Evolutionary conservation across 1,284 basidiomycete species (phyloP).

Genomic region (Rhodofomes roseus): DNA sequence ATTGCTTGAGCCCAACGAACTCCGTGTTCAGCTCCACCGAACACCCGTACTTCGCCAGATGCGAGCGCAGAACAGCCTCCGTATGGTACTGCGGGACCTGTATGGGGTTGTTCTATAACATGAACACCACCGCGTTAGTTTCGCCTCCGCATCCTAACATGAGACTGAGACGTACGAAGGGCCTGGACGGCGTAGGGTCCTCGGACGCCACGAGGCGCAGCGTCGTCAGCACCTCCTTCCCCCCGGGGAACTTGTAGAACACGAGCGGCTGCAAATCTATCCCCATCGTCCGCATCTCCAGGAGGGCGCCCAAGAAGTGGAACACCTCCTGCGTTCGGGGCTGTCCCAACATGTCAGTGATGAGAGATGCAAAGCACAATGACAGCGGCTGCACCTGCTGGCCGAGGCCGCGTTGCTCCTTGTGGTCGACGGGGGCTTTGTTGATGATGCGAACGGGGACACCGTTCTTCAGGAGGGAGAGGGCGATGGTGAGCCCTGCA

Average conservation of each 20-base stretch:
- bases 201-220: slow-evolving; percentile 2
- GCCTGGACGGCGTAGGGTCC: slow-evolving; percentile 13
- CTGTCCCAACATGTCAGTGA: neutral
- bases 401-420: slow-evolving; percentile 23
- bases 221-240: slow-evolving; percentile 6
- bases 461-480: slow-evolving; percentile 17
- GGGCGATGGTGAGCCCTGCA: slow-evolving; percentile 17
- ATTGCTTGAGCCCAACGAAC: slow-evolving; percentile 24
- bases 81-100: slow-evolving; percentile 24
- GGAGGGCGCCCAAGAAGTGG: slow-evolving; percentile 13
- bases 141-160: neutral
- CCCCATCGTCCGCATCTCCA: slow-evolving; percentile 7
- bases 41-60: slow-evolving; percentile 21
- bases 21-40: slow-evolving; percentile 28
- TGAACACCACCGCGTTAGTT: neutral
- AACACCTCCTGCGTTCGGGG: slow-evolving; percentile 14
- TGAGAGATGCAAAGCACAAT: neutral
- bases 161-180: slow-evolving; percentile 16
- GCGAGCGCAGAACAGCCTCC: slow-evolving; percentile 25
- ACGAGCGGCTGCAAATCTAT: neutral
- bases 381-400: slow-evolving; percentile 17
- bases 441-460: slow-evolving; percentile 32
- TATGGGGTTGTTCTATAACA: slow-evolving; percentile 8
- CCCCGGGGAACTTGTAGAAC: slow-evolving; percentile 13
- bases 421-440: slow-evolving; percentile 17